These are phyloP conservation scores for Colletotrichum sp. DNA, from an alignment of 2,329 filamentous ascomycete species.

Conservation along the genomic window DNA sequence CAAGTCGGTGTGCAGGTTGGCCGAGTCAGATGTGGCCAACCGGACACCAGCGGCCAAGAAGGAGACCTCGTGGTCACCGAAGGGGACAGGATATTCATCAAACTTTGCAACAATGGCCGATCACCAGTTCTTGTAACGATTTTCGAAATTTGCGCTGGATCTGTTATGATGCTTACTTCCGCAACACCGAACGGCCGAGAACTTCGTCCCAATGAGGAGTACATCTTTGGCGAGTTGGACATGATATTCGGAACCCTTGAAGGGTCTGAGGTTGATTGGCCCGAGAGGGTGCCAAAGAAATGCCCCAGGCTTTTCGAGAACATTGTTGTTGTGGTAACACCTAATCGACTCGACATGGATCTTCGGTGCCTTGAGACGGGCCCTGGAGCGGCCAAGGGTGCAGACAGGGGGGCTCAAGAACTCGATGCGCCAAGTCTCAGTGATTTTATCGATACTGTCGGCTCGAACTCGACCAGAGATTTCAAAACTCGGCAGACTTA, in stretches of 20 bases:
- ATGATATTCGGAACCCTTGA: not conserved
- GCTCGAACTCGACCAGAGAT: not conserved
- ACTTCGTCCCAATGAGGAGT: not conserved
- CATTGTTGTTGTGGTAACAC: not conserved
- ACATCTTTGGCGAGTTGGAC: not conserved
- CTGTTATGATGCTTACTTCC: not conserved
- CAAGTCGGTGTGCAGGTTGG: not conserved
- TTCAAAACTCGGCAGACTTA: accelerated
- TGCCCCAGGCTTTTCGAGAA: not conserved
- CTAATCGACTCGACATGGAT: not conserved
- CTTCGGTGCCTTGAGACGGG: not conserved
- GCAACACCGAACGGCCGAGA: not conserved
- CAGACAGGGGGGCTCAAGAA: not conserved
- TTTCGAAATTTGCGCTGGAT: not conserved
- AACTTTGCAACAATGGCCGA: not conserved
- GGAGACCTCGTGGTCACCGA: not conserved
- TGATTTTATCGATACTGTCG: not conserved
- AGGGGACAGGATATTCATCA: not conserved
- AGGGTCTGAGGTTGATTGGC: not conserved
- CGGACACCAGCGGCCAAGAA: not conserved
- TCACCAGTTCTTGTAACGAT: accelerated
- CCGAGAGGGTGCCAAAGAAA: accelerated
- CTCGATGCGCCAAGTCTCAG: not conserved
- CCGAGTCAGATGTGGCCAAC: not conserved
- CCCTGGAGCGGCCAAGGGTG: not conserved